Conservation (phyloP, 768 basidiomycete genomes). For the Tephrocybe sp. region DNA sequence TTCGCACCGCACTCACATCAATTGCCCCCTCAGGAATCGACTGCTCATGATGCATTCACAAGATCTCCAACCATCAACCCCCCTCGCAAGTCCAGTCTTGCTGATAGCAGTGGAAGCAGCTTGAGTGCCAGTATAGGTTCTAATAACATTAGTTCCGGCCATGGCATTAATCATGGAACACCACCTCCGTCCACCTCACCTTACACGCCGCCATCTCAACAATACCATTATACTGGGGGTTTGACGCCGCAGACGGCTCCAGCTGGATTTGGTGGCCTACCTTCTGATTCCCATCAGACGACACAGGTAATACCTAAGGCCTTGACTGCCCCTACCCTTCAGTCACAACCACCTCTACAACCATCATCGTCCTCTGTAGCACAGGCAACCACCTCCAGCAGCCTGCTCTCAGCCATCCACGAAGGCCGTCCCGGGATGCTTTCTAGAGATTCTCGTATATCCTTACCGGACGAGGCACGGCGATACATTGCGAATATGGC, state of each 20-base stretch:
- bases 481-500: slow-evolving; percentile 68
- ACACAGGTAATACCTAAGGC: slow-evolving; percentile 7
- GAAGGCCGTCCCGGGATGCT: slow-evolving; percentile 33
- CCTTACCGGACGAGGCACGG: slow-evolving; percentile 74
- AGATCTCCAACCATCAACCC: slow-evolving; percentile 17
- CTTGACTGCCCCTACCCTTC: slow-evolving; percentile 5
- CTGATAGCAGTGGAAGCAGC: slow-evolving; percentile 33
- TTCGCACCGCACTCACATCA: slow-evolving; percentile 16
- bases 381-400: slow-evolving; percentile 18
- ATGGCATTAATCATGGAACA: slow-evolving; percentile 13
- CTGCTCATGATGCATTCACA: slow-evolving; percentile 7
- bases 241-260: slow-evolving; percentile 21
- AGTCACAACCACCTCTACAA: slow-evolving; percentile 15
- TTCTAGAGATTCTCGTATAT: slow-evolving; percentile 66
- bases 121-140: slow-evolving; percentile 21
- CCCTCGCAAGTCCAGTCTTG: slow-evolving; percentile 36
- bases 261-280: slow-evolving; percentile 15
- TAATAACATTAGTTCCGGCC: not conserved
- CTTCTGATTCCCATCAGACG: slow-evolving; percentile 11
- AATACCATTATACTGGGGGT: slow-evolving; percentile 9
- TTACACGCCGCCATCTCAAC: slow-evolving; percentile 10
- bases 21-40: slow-evolving; percentile 1
- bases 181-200: slow-evolving; percentile 4
- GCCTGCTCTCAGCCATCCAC: slow-evolving; percentile 30
- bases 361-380: slow-evolving; percentile 18